Evolutionary conservation across 129 eudicot genomes (phyloP).

Genomic region (carrot (Daucus carota)): DNA sequence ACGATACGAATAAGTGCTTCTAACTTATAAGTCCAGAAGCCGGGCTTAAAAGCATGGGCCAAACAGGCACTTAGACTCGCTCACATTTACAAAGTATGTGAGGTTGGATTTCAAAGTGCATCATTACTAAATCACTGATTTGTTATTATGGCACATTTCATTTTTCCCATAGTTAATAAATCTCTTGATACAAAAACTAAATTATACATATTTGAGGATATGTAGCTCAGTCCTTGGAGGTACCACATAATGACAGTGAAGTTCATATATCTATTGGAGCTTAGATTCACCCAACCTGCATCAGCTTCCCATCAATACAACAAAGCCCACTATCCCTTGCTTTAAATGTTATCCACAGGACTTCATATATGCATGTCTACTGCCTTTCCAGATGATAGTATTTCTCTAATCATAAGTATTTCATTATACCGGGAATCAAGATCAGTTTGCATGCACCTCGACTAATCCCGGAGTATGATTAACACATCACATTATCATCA

Average conservation of each 20-base stretch:
- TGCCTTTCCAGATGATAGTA: background rate
- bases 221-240: slow-evolving; percentile 2
- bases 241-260: background rate
- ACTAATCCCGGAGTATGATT: no score
- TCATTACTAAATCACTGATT: background rate
- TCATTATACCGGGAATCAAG: no score
- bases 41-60: no score
- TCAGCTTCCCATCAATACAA: slow-evolving; percentile 1
- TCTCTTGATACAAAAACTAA: background rate
- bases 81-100: background rate
- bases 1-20: no score
- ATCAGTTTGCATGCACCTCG: no score
- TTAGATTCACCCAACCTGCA: background rate
- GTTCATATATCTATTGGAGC: background rate
- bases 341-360: slow-evolving; percentile 1
- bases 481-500: no score
- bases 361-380: background rate
- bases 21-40: no score
- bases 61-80: no score
- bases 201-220: background rate
- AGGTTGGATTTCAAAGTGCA: background rate
- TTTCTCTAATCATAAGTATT: no score
- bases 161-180: background rate
- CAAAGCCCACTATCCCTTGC: background rate
- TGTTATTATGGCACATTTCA: background rate